Percentiles rank a stretch among this genome's conserved stretches.
phyloP scores from a whole-genome alignment of 805 yeast genomes.

The Nematodospora valgi region DNA sequence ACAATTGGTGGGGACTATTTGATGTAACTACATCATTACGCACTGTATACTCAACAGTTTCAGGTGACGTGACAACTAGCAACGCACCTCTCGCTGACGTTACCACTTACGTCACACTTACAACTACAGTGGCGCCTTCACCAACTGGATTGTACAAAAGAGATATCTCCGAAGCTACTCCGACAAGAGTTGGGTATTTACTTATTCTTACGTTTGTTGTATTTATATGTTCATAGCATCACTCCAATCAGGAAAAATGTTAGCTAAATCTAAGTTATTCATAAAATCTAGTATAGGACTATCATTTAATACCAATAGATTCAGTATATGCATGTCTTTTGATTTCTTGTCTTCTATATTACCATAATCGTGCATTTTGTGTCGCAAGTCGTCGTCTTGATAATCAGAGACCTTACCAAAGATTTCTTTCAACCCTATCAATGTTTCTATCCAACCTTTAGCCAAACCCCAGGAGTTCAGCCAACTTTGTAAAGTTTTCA shows the following conservation, averaged over 20 bases:
- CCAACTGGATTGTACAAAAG: slow-evolving; percentile 3
- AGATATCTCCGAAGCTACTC: not conserved
- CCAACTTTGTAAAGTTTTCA: slow-evolving; percentile 23
- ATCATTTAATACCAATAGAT: slow-evolving; percentile 10
- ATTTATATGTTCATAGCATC: slow-evolving; percentile 7
- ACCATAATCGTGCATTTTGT: slow-evolving; percentile 29
- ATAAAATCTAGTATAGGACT: slow-evolving; percentile 16
- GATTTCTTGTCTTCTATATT: slow-evolving; percentile 17
- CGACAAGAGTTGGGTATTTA: not conserved
- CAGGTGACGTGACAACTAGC: not conserved
- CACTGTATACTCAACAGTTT: not conserved
- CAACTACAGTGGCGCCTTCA: slow-evolving; percentile 2
- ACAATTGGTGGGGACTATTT: slow-evolving; percentile 3
- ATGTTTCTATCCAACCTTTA: slow-evolving; percentile 25
- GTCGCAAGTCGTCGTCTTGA: slow-evolving; percentile 18
- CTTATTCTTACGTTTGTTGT: not conserved
- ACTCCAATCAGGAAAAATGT: slow-evolving; percentile 17
- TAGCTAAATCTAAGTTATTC: slow-evolving; percentile 15
- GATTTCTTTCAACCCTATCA: slow-evolving; percentile 20
- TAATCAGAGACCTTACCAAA: slow-evolving; percentile 15
- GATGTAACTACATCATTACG: not conserved
- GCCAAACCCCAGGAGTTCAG: slow-evolving; percentile 28
- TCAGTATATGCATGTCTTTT: slow-evolving; percentile 16
- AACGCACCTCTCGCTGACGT: not conserved
- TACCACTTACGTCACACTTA: slow-evolving; percentile 5